These are phyloP conservation scores for Asterionellopsis glacialis DNA, from an alignment of 108 stramenopile species.

Conservation along the genomic window DNA sequence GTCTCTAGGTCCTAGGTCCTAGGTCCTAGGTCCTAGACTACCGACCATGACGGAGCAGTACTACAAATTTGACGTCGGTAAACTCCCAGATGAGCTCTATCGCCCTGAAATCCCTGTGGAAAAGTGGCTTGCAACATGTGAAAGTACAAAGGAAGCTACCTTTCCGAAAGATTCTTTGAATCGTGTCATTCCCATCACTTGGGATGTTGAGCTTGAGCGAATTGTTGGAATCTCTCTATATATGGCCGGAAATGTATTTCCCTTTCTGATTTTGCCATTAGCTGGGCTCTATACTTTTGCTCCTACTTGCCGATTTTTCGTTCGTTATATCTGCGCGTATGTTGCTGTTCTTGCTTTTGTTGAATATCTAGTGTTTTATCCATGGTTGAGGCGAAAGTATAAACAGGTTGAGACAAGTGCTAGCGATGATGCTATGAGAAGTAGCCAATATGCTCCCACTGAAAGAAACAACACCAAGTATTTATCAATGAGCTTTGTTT, in stretches of 20 bases:
- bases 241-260: conserved; percentile 57
- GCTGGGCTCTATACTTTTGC: background rate
- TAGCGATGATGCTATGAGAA: conserved; percentile 19
- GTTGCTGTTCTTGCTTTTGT: conserved; percentile 22
- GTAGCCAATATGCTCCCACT: conserved; percentile 61
- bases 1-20: too few relatives aligned
- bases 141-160: conserved; percentile 12
- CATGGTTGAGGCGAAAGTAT: conserved; percentile 40
- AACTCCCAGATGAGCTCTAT: conserved; percentile 50
- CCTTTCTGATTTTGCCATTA: conserved; percentile 36
- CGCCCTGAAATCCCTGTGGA: conserved; percentile 26
- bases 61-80: conserved; percentile 44
- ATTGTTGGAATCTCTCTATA: conserved; percentile 47
- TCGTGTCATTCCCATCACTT: conserved; percentile 18
- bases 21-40: too few relatives aligned
- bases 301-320: conserved; percentile 21
- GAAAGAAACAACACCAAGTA: conserved; percentile 64
- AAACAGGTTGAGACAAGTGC: conserved; percentile 13
- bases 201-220: conserved; percentile 54
- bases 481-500: conserved; percentile 35
- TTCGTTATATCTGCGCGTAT: conserved; percentile 28
- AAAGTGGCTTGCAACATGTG: conserved; percentile 35
- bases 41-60: conserved; percentile 10
- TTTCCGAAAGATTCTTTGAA: conserved; percentile 42
- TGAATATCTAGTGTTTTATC: conserved; percentile 20